These are phyloP conservation scores for Coemansia sp. DNA, from an alignment of 192 early-diverging fungal genomes.

Conservation along the genomic window DNA sequence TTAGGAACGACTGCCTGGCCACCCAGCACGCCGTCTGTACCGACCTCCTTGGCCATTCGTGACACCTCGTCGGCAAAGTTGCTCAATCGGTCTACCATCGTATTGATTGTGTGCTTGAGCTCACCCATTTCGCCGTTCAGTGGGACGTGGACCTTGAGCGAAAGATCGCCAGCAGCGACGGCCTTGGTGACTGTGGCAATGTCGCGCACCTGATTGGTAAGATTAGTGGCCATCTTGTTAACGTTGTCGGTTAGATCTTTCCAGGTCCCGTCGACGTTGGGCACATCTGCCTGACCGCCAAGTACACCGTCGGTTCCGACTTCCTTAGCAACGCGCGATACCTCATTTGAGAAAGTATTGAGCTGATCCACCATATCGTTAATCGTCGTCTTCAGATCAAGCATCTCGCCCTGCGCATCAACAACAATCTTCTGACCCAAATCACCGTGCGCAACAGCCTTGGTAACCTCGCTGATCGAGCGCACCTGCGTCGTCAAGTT, in stretches of 20 bases:
- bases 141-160: constrained; percentile 53
- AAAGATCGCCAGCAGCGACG: constrained; percentile 60
- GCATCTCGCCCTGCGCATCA: constrained; percentile 55
- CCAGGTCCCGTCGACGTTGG: constrained; percentile 62
- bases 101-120: constrained; percentile 61
- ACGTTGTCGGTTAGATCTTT: constrained; percentile 67
- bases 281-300: constrained; percentile 65
- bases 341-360: constrained; percentile 62
- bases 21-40: constrained; percentile 57
- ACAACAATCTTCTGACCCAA: constrained; percentile 55
- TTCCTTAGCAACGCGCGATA: constrained; percentile 62
- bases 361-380: constrained; percentile 70
- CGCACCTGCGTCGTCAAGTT: constrained; percentile 68
- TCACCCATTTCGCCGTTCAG: constrained; percentile 59
- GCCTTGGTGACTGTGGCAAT: constrained; percentile 67
- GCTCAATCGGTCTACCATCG: constrained; percentile 59
- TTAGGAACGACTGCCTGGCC: constrained; percentile 49
- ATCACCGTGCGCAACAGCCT: constrained; percentile 57
- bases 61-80: constrained; percentile 59
- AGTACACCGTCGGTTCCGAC: constrained; percentile 68
- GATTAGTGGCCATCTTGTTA: constrained; percentile 65
- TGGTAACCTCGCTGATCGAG: constrained; percentile 58
- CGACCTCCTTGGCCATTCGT: constrained; percentile 57
- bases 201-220: constrained; percentile 64
- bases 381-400: constrained; percentile 57